Base-by-base conservation (phyloP, 192 early-diverging fungal species). In the Coemansia sp. region DNA sequence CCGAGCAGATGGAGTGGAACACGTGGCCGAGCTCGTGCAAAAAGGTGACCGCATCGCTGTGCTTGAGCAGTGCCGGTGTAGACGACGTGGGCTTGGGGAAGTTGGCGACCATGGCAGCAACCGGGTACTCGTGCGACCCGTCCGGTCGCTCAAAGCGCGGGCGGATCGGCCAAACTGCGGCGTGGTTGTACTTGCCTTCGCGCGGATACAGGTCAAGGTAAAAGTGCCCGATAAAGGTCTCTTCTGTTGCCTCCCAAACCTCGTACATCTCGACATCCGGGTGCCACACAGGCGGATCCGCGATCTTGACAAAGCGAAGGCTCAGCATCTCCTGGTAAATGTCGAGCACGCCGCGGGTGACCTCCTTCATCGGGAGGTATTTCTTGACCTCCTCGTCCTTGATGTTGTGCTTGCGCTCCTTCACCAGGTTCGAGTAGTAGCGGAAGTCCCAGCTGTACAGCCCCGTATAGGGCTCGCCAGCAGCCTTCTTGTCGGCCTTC, bases 11-110 rank as follows among this genome's bases (percentile, higher is more conserved):
- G 20, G 75, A 74, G 72, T 84, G 82, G 63, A 87, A 85, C 20
- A 84, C 84, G 63, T 89, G 86, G 42, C 91, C 93, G 66, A 95
- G 84, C 76, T 95, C 93, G 64, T 95, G 93, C 84, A 92, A 91
- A 52, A 90, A 86, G 4, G 93, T 95, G 34, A 84, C 83, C 15
- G 91, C 90, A 74, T 95, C 92, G 60, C 73, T 78, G 70, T 95
- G 93, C 71, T 89, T 90, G 29, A 94, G 82, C 43, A 94, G 71
- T 10, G 91, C 88, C 26, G 92, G 93, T 21, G 85, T 79, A 15
- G 81, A 81, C 2, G 84, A 49, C 12, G 90, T 88, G 1, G 87
- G 84, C 64, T 88, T 89, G 62, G 87, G 79, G 64, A 89, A 89
- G 70, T 88, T 89, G 53, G 82, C 81, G 2, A 90, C 89, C 89